Evolutionary conservation across 192 early-diverging fungal genomes (phyloP).

Genomic region (Linnemannia schmuckeri): DNA sequence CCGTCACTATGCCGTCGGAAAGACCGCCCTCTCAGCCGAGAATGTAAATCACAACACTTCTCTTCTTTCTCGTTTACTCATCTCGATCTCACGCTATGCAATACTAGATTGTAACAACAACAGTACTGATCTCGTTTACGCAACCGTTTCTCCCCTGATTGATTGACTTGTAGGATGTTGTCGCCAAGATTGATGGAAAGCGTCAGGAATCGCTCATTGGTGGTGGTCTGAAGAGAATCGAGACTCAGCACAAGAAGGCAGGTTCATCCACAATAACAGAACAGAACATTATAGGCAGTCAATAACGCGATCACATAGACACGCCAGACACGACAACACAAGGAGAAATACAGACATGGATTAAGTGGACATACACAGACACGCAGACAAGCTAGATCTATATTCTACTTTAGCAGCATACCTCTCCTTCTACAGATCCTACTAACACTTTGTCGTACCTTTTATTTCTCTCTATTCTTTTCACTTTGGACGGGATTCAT

Average conservation of each 20-base stretch:
- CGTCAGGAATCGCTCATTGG: constrained; percentile 80
- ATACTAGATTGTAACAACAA: background rate
- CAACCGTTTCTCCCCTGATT: background rate
- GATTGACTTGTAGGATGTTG: constrained; percentile 41
- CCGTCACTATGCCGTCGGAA: constrained; percentile 54
- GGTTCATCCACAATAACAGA: background rate
- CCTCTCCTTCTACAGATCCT: background rate
- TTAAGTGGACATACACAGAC: background rate
- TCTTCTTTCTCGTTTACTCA: background rate
- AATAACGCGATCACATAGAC: background rate
- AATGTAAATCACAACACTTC: constrained; percentile 24
- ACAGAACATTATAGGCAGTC: background rate
- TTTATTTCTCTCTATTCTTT: background rate
- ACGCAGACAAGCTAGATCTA: background rate
- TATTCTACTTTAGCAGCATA: constrained; percentile 8
- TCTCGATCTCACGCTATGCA: background rate
- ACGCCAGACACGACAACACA: background rate
- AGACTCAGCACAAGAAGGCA: constrained; percentile 89
- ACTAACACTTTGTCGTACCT: background rate
- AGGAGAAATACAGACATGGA: background rate
- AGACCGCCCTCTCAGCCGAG: constrained; percentile 52
- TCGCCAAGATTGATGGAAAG: constrained; percentile 72
- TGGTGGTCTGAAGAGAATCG: constrained; percentile 85
- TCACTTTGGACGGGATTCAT: background rate
- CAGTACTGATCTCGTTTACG: constrained; percentile 4